These are phyloP conservation scores for Combretum micranthum DNA, from an alignment of 345 rosid genomes.

Conservation along the genomic window DNA sequence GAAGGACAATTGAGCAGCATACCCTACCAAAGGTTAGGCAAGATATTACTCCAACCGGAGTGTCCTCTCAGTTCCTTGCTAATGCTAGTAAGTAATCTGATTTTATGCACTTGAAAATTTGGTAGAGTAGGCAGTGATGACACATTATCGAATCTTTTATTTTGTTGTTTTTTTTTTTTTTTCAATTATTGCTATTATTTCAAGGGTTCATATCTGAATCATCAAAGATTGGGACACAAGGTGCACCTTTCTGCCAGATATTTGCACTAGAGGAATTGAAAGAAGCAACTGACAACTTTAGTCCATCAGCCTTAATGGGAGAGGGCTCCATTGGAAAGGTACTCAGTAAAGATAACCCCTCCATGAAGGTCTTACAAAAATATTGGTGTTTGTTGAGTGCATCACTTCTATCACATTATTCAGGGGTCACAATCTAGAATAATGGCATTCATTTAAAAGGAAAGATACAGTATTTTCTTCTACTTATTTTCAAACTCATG, in stretches of 20 bases:
- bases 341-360: constrained; percentile 1
- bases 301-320: constrained; percentile 51
- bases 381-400: too few species aligned
- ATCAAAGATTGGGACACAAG: constrained; percentile 62
- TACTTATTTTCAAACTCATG: too few species aligned
- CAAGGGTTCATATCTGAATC: constrained; percentile 81
- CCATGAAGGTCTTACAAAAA: not conserved
- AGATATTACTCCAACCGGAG: constrained; percentile 40
- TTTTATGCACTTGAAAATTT: not conserved
- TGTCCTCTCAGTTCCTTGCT: constrained; percentile 76
- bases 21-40: constrained; percentile 47
- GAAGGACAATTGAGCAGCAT: constrained; percentile 34
- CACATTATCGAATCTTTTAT: not conserved
- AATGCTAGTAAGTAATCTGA: constrained; percentile 70
- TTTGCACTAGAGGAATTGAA: constrained; percentile 73
- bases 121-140: not conserved
- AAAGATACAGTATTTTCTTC: too few species aligned
- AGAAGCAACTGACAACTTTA: constrained; percentile 73
- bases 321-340: constrained; percentile 93
- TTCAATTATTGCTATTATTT: too few species aligned
- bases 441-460: too few species aligned
- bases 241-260: constrained; percentile 37
- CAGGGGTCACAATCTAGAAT: too few species aligned
- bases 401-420: too few species aligned
- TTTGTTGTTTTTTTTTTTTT: too few species aligned